Percentiles rank a stretch among this genome's conserved stretches.
These are phyloP conservation scores for Kodamaea kakaduensis DNA, from an alignment of 805 yeast species.

Conservation along the genomic window DNA sequence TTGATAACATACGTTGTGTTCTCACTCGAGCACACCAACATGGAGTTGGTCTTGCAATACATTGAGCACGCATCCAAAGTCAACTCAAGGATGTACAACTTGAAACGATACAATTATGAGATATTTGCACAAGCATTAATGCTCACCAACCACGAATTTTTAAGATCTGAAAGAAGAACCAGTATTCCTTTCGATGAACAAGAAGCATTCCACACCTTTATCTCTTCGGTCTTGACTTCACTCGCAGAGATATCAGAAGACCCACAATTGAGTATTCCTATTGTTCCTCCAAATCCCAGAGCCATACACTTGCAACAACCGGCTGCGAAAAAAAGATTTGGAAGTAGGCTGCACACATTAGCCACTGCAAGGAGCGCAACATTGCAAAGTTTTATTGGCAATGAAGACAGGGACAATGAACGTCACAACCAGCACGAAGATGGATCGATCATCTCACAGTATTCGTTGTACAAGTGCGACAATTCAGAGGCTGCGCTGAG, in stretches of 20 bases:
- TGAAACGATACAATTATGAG: slow-evolving; percentile 12
- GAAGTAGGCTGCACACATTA: not conserved
- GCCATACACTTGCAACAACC: slow-evolving; percentile 1
- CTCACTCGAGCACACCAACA: slow-evolving; percentile 14
- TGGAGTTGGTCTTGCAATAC: slow-evolving; percentile 11
- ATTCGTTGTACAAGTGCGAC: slow-evolving; percentile 6
- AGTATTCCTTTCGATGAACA: slow-evolving; percentile 8
- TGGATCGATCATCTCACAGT: too few relatives aligned
- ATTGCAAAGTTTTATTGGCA: not conserved
- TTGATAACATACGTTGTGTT: slow-evolving; percentile 14
- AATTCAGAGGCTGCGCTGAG: slow-evolving; percentile 4
- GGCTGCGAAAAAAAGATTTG: too few relatives aligned
- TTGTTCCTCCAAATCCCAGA: not conserved
- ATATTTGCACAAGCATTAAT: slow-evolving; percentile 18
- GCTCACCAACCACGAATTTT: slow-evolving; percentile 7
- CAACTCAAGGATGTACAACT: slow-evolving; percentile 17
- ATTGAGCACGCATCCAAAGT: slow-evolving; percentile 13
- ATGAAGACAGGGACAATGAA: slow-evolving; percentile 6
- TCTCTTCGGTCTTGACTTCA: slow-evolving; percentile 9
- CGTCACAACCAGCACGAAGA: slow-evolving; percentile 11
- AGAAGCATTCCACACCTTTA: slow-evolving; percentile 8
- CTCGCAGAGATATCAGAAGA: slow-evolving; percentile 3
- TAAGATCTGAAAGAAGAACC: slow-evolving; percentile 1
- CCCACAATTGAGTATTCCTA: slow-evolving; percentile 4
- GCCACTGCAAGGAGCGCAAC: not conserved